Evolutionary conservation across 2,329 filamentous ascomycete species (phyloP), one percentile per base, ranked within the genome.

Genomic region (Thielaviopsis punctulata): DNA sequence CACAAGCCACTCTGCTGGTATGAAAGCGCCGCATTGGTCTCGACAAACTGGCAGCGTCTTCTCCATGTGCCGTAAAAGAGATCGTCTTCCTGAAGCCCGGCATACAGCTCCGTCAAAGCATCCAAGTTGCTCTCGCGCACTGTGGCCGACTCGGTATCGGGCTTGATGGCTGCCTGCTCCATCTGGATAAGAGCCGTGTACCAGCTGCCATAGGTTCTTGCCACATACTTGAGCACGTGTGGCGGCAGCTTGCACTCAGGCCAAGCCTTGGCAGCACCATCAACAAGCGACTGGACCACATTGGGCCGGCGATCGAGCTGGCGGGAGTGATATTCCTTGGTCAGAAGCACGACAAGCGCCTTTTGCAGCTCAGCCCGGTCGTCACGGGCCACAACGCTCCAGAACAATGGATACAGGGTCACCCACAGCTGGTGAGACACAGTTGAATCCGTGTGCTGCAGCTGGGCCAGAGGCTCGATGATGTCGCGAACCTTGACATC

Each of bases 1-100:
- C 92, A 98, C 78, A 96, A 94, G 47, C 92, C 92, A 60, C 94
- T 94, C 64, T 99, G 93, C 68, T 99, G 93, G 60, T 95, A 98
- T 0, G 92, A 98, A 7, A 99, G 72, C 1, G 89, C 92, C 13
- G 92, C 87, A 62, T 98, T 99, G 8, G 89, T 96, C 70, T 98
- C 93, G 5, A 98, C 84, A 62, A 95, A 98, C 58, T 95, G 87
- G 64, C 89, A 95, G 45, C 92, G 82, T 53, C 92, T 80, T 55
- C 92, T 81, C 92, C 92, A 98, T 0, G 89, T 93, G 8, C 92
- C 92, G 58, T 98, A 96, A 65, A 96, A 99, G 47, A 98, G 73
- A 63, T 99, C 92, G 49, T 96, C 89, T 64, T 99, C 93, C 61
- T 94, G 86, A 13, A 99, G 70, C 1, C 82, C 80, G 5, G 88